Conservation (phyloP, 129 eudicot species). For the Oenanthe sinensis region DNA sequence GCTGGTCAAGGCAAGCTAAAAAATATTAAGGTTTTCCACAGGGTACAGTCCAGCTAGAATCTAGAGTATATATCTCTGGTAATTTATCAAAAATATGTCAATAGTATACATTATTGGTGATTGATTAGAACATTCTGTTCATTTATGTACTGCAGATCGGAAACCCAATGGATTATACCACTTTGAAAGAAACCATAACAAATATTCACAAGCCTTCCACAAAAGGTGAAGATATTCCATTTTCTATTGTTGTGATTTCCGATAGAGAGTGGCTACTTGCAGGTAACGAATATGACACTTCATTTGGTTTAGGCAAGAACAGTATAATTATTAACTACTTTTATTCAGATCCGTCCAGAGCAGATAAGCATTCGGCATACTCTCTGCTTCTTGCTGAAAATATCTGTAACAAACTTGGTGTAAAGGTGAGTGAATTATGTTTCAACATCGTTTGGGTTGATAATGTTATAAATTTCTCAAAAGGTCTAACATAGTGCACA, state of each 20-base stretch:
- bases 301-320: slow-evolving; percentile 7
- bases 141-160: slow-evolving; percentile 46
- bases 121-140: slow-evolving; percentile 3
- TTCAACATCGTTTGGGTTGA: background rate
- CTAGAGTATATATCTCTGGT: background rate
- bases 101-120: background rate
- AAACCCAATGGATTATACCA: slow-evolving; percentile 63
- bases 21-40: slow-evolving; percentile 62
- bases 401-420: slow-evolving; percentile 75
- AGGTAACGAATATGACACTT: slow-evolving; percentile 35
- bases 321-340: background rate
- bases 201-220: slow-evolving; percentile 48
- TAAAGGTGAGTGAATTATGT: slow-evolving; percentile 44
- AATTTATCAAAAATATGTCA: background rate
- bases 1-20: slow-evolving; percentile 64
- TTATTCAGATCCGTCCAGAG: slow-evolving; percentile 69
- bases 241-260: slow-evolving; percentile 75
- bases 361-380: slow-evolving; percentile 89
- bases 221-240: slow-evolving; percentile 58
- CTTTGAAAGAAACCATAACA: slow-evolving; percentile 55
- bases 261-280: slow-evolving; percentile 86
- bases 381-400: slow-evolving; percentile 94
- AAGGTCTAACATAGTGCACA: background rate
- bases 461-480: background rate
- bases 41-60: slow-evolving; percentile 37